Evolutionary conservation across 2,329 filamentous ascomycete species (phyloP), one percentile per base, ranked within the genome.

Genomic region (Fusarium compactum): DNA sequence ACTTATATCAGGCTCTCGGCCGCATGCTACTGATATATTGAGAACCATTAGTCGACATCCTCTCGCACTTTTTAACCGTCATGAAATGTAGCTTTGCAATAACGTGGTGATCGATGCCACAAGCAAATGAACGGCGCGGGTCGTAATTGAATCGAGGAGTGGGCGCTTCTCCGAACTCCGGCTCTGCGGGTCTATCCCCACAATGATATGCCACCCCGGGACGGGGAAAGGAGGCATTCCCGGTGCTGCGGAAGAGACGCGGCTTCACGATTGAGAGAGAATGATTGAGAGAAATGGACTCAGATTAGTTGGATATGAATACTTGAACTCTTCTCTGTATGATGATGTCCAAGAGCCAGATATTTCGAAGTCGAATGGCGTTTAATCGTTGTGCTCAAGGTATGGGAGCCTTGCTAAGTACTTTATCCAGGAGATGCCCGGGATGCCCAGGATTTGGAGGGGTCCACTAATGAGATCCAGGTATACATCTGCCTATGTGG

Each of bases 101-200:
- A 40, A 32, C 47, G 50, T 38, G 20, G 47, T 62, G 57, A 44
- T 59, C 41, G 57, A 65, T 47, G 22, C 38, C 48, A 15, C 50
- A 44, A 46, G 59, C 52, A 62, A 62, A 66, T 53, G 51, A 71
- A 58, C 51, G 57, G 56, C 40, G 15, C 69, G 45, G 67, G 11
- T 50, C 47, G 43, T 70, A 45, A 45, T 55, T 68, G 48, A 48
- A 70, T 61, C 44, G 44, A 70, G 58, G 55, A 69, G 65, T 69
- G 54, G 54, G 55, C 54, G 62, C 57, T 62, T 52, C 70, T 69
- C 72, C 72, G 72, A 74, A 70, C 63, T 72, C 72, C 72, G 72
- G 72, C 56, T 63, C 53, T 55, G 68, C 61, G 72, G 72, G 67
- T 61, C 58, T 41, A 56, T 56, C 48, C 47, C 62, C 69, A 68